Evolutionary conservation across 2,329 filamentous ascomycete genomes (phyloP).

Genomic region (Neonectria ditissima): DNA sequence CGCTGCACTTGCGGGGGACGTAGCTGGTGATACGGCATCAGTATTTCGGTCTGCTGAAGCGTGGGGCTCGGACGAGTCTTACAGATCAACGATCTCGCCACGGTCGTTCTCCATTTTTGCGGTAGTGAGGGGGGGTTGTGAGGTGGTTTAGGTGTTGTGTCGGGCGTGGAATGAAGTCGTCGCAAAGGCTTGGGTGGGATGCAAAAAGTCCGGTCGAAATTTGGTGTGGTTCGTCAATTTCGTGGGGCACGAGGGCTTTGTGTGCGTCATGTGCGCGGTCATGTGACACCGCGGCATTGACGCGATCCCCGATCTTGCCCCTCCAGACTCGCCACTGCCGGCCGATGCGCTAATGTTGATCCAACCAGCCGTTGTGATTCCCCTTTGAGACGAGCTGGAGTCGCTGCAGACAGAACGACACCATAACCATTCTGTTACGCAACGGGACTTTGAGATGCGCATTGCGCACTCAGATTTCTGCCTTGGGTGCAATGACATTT

Average conservation of each 20-base stretch:
- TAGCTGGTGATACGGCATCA: constrained; percentile 70
- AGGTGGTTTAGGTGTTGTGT: constrained; percentile 47
- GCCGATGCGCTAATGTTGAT: constrained; percentile 25
- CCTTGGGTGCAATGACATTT: constrained; percentile 49
- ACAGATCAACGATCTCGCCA: constrained; percentile 99
- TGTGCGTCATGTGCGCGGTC: constrained; percentile 50
- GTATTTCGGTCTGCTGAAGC: constrained; percentile 36
- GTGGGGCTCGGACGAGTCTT: constrained; percentile 57
- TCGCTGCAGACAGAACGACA: constrained; percentile 17
- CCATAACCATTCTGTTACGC: constrained; percentile 47
- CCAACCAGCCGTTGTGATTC: neutral
- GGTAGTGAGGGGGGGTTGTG: constrained; percentile 46
- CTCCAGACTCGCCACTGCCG: constrained; percentile 13
- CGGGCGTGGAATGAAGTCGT: constrained; percentile 47
- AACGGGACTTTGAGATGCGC: constrained; percentile 56
- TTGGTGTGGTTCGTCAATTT: constrained; percentile 52
- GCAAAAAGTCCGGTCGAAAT: constrained; percentile 46
- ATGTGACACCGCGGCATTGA: constrained; percentile 51
- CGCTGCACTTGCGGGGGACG: constrained; percentile 98
- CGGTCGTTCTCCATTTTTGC: constrained; percentile 99
- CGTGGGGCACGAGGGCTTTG: constrained; percentile 53
- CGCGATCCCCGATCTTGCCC: constrained; percentile 38
- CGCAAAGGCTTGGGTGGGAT: constrained; percentile 48
- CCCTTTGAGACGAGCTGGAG: neutral
- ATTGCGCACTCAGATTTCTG: constrained; percentile 55